Evolutionary conservation across 2,329 filamentous ascomycete species (phyloP).

Genomic region (Neurospora sp.): DNA sequence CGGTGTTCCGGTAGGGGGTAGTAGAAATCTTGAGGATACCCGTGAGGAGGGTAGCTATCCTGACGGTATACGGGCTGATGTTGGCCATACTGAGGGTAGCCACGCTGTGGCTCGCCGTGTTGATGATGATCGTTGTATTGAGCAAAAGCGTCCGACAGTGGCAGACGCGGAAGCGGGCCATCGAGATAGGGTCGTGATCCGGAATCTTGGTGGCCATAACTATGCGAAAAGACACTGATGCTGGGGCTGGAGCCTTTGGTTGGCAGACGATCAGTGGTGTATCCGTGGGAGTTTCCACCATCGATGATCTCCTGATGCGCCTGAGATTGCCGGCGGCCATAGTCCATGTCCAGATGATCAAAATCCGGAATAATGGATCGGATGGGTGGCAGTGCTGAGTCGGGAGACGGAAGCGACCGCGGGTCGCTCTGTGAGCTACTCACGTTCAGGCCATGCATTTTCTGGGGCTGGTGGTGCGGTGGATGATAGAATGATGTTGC

Average conservation of each 20-base stretch:
- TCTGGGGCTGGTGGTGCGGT: neutral
- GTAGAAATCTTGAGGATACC: neutral
- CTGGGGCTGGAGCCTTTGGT: neutral
- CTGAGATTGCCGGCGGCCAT: neutral
- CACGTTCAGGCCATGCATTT: neutral
- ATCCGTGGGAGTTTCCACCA: neutral
- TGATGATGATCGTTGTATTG: neutral
- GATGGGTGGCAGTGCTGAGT: neutral
- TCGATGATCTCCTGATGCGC: neutral
- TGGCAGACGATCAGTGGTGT: neutral
- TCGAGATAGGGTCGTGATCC: neutral
- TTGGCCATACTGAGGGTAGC: neutral
- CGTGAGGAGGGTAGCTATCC: neutral
- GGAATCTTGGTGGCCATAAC: neutral
- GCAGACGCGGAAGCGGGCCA: neutral
- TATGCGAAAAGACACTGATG: neutral
- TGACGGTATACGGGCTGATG: neutral
- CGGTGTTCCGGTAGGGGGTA: neutral
- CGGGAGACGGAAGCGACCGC: neutral
- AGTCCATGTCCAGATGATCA: neutral
- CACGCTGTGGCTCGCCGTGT: neutral
- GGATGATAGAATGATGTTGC: neutral
- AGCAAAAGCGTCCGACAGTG: neutral
- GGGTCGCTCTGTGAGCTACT: neutral
- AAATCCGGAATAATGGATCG: neutral